These are phyloP conservation scores for Dendrocalamus sinicus DNA, from an alignment of 176 grass and related monocot species.

Conservation along the genomic window DNA sequence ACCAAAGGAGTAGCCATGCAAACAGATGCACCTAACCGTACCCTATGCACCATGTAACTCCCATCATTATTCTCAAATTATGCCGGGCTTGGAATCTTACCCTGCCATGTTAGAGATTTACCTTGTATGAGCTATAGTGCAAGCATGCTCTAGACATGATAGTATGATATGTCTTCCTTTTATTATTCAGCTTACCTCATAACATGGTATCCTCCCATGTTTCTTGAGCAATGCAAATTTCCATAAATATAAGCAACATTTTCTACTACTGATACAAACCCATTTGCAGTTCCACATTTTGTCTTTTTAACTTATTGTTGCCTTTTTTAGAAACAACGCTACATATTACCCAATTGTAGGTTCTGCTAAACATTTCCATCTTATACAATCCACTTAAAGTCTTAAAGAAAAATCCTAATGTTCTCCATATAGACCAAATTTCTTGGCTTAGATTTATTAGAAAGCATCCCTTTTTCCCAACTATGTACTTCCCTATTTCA, in stretches of 20 bases:
- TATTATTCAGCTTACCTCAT: background rate
- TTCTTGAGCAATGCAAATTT: background rate
- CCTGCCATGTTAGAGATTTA: no score
- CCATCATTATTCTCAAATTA: no score
- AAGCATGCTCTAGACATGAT: background rate
- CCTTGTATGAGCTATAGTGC: no score
- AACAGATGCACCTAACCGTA: no score
- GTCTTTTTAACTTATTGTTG: background rate
- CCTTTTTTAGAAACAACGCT: background rate
- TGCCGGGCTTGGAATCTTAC: no score
- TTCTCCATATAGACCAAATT: background rate
- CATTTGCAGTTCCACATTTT: background rate
- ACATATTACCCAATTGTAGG: background rate
- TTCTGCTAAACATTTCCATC: background rate
- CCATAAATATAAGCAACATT: background rate
- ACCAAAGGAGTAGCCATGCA: no score
- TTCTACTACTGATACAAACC: background rate
- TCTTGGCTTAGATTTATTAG: background rate
- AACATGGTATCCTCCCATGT: background rate
- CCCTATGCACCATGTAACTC: no score
- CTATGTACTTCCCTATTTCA: background rate
- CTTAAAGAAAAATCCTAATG: background rate
- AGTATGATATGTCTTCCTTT: conserved; percentile 26
- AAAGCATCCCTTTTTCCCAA: background rate
- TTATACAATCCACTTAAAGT: background rate